These are phyloP conservation scores for Candida sithepensis DNA, from an alignment of 805 yeast species.

Conservation along the genomic window DNA sequence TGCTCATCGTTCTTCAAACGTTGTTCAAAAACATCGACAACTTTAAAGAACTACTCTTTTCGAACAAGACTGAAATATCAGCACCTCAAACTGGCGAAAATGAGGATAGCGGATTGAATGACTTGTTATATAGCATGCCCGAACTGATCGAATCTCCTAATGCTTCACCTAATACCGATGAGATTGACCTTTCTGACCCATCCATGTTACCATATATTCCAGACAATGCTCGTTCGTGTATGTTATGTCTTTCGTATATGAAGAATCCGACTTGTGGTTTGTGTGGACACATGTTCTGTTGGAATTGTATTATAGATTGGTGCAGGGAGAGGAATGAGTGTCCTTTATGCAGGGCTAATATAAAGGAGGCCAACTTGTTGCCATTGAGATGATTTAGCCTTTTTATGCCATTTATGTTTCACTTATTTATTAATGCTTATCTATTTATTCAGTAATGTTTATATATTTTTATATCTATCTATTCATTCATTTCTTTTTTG, in stretches of 20 bases:
- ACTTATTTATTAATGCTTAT: no score
- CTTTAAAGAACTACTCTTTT: slow-evolving; percentile 18
- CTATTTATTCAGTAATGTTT: no score
- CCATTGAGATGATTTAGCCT: slow-evolving; percentile 40
- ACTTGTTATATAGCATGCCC: slow-evolving; percentile 15
- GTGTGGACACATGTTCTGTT: slow-evolving; percentile 93
- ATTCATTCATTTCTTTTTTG: no score
- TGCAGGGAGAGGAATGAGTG: slow-evolving; percentile 83
- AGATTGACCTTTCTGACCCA: slow-evolving; percentile 56
- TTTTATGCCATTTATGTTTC: background rate
- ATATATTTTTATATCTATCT: no score
- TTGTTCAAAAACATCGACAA: slow-evolving; percentile 39
- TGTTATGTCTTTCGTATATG: slow-evolving; percentile 81
- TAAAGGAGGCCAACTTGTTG: slow-evolving; percentile 59
- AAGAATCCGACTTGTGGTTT: slow-evolving; percentile 77
- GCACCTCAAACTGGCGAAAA: background rate
- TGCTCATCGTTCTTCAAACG: slow-evolving; percentile 52
- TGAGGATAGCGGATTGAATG: slow-evolving; percentile 8
- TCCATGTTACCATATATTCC: slow-evolving; percentile 63
- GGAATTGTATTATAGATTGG: slow-evolving; percentile 91
- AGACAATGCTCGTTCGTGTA: slow-evolving; percentile 67
- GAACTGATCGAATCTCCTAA: slow-evolving; percentile 8
- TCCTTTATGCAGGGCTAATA: slow-evolving; percentile 79
- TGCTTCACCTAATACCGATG: slow-evolving; percentile 9
- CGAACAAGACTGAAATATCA: background rate